phyloP scores from a whole-genome alignment of 768 basidiomycete genomes.

The Hirschioporus abietinus region DNA sequence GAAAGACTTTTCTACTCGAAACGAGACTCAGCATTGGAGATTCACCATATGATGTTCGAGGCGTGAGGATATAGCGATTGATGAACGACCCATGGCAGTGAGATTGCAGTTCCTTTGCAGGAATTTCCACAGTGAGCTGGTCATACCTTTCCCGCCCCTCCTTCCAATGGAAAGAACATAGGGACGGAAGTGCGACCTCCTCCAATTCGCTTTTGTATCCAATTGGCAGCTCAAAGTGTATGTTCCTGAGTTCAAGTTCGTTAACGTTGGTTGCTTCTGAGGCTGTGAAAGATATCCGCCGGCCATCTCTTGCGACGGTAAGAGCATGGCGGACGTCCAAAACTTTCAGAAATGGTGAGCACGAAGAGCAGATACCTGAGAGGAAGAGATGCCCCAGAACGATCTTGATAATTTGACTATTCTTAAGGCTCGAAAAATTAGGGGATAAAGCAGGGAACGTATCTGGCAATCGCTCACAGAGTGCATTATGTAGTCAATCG shows the following conservation, averaged over 20 bases:
- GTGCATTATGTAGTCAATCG: not conserved
- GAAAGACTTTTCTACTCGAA: not conserved
- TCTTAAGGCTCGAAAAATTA: not conserved
- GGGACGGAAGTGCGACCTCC: not conserved
- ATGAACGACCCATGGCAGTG: not conserved
- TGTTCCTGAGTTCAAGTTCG: not conserved
- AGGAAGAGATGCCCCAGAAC: not conserved
- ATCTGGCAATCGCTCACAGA: not conserved
- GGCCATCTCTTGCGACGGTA: not conserved
- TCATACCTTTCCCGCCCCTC: not conserved
- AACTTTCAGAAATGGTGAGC: not conserved
- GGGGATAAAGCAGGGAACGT: not conserved
- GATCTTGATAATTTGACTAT: not conserved
- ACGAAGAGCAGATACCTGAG: not conserved
- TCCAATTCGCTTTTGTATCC: not conserved
- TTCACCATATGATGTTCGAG: not conserved
- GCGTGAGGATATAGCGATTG: not conserved
- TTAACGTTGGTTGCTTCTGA: not conserved
- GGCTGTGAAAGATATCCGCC: not conserved
- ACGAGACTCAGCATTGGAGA: not conserved
- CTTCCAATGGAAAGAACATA: not conserved
- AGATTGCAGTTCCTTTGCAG: not conserved
- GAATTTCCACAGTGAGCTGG: not conserved
- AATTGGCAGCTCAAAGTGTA: not conserved
- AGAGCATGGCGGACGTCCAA: not conserved